Base-by-base conservation (phyloP, 176 grass and related monocot species). In the Urochloa ruziziensis region DNA sequence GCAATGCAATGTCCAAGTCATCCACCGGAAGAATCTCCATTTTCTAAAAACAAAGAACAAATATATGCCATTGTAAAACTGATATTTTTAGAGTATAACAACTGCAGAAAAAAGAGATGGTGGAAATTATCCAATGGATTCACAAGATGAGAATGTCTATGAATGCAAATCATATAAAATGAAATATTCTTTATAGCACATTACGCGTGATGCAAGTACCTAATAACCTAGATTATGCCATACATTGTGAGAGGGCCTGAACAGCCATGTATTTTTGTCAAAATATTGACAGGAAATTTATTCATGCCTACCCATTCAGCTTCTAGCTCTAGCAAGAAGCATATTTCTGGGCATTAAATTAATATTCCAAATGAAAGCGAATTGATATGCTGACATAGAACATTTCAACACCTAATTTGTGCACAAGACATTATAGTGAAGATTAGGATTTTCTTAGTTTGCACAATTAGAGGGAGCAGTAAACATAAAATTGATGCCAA, bases 11-110 rank as follows among this genome's bases (percentile, higher is more conserved):
- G 83, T 98, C 96, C 89, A 95, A 90, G 90, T 95, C 96, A 51
- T 95, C 91, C 68, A 98, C 96, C 12, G 93, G 91, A 81, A 98
- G 92, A 84, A 98, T 90, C 91, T 98, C 96, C 96, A 98, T 98
- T 93, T 98, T 95, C 93, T 98, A 87, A 34, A 85, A 86, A 68
- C 36, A 24, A 70, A 72, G 48, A 85, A 53, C 44, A 47, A 73
- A 56, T 42, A 56, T 34, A 10, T 69, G 16, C 4, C n/a, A 10
- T 54, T 51, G 12, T 65, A 49, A 80, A 80, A 7, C n/a, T 74
- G 74, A 43, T 28, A 73, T 29, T 53, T 61, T 52, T 51, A 39
- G 28, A 53, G 61, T 11, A 19, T 40, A 51, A 17, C 21, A 4
- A 64, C 33, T 62, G 48, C 48, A 30, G 34, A 72, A 76, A 70